Base-by-base conservation (phyloP, 257 asterid genomes). In the Dorcoceras hygrometricum region DNA sequence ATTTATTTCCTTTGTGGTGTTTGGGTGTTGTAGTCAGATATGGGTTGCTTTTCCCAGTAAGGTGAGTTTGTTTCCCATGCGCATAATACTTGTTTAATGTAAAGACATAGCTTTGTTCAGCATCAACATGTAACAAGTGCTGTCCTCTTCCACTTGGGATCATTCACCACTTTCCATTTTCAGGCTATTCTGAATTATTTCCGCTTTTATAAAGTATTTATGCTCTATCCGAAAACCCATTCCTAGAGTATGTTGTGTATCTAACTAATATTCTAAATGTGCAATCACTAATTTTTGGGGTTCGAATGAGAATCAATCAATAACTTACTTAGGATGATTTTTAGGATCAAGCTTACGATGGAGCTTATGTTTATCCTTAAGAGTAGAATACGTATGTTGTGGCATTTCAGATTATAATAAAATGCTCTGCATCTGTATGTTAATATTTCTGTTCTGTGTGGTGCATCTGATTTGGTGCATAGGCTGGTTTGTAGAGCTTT, bases 1-100 rank as follows among this genome's bases (percentile, higher is more conserved):
- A 94, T 81, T 81, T 94, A 82, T 94, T 94, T 76, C 99, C 99
- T 39, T 72, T 94, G 74, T 90, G 99, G 99, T 94, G 99, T 74
- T 69, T 89, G 77, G 99, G 99, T 64, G 96, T 88, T 50, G 76
- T 87, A 43, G 88, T 90, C 76, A 80, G 99, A 88, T 94, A 94
- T 79, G 86, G 87, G 25, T 5, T 90, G 66, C 93, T 94, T 76
- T 94, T 94, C 75, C 99, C 99, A 61, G 53, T 72, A 62, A 86
- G 99, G 97, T 93, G 67, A 63, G 69, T 12, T 43, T 58, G 63
- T 60, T 67, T 50, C 19, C 2, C 62, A 34, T 57, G 24, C 60
- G 18, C 23, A 8, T 4, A 23, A 8, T 34, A 11, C 43, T 6
- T 19, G 43, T 34, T 8, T 25, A 26, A 25, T 10, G 18, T 8